Evolutionary conservation across 768 basidiomycete species (phyloP), one percentile per base, ranked within the genome.

Genomic region (Mycena vitilis): DNA sequence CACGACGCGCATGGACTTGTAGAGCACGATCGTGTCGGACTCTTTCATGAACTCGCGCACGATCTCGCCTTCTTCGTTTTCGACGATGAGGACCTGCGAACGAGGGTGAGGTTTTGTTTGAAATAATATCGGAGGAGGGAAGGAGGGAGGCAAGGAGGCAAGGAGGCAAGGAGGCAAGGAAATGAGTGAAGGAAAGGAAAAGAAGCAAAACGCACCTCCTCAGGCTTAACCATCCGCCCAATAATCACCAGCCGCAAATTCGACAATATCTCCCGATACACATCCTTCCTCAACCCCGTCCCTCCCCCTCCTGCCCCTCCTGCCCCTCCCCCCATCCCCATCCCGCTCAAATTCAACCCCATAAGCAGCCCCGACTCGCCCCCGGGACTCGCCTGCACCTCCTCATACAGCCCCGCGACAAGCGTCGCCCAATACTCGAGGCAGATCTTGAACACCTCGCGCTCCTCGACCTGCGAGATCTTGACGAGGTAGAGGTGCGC

Each of bases 41-140:
- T 99, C 97, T 83, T 99, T 95, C 95, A 98, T 95, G 80, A 99
- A 98, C 80, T 99, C 97, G 66, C 97, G 90, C 13, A 99, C 97
- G 71, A 99, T 98, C 84, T 99, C 97, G 66, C 97, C 98, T 79
- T 99, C 98, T 71, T 99, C 97, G 76, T 99, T 99, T 82, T 99
- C 98, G 34, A 98, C 98, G 72, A 99, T 96, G 56, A 99, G 84
- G 8, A 99, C 96, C 96, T n/a, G n/a, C n/a, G n/a, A n/a, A n/a
- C n/a, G n/a, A n/a, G n/a, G n/a, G n/a, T n/a, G n/a, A n/a, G n/a
- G n/a, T n/a, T n/a, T n/a, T n/a, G n/a, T n/a, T n/a, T n/a, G n/a
- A n/a, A n/a, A n/a, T n/a, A n/a, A n/a, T n/a, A n/a, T n/a, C n/a
- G n/a, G n/a, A n/a, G n/a, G n/a, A n/a, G n/a, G n/a, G n/a, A n/a